Percentiles rank a stretch among this genome's conserved stretches.
Conservation (phyloP, 208 protist genomes). For the Wallacemonas sp. region DNA sequence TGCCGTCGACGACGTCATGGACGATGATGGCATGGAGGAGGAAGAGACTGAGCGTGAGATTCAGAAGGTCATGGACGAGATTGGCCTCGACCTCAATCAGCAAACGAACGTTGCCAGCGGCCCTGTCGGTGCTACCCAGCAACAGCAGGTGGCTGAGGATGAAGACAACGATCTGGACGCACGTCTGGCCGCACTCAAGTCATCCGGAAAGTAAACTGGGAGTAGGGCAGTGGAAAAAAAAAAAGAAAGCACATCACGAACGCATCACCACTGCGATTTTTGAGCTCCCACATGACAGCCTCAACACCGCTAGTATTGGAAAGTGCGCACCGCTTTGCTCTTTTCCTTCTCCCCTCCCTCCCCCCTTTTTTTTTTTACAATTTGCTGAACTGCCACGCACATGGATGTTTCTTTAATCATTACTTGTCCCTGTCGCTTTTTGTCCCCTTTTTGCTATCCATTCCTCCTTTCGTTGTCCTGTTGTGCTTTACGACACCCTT, state of each 20-base stretch:
- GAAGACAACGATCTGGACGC: slow-evolving; percentile 85
- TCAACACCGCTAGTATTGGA: too few species aligned
- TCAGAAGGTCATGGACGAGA: slow-evolving; percentile 92
- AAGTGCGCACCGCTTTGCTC: too few species aligned
- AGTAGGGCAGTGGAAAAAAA: too few species aligned
- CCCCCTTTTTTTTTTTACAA: slow-evolving; percentile 4
- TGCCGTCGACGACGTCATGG: slow-evolving; percentile 90
- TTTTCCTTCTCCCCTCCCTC: neutral
- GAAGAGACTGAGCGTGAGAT: slow-evolving; percentile 90
- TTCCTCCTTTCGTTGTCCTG: neutral
- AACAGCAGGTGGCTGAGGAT: slow-evolving; percentile 40
- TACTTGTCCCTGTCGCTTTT: slow-evolving; percentile 10
- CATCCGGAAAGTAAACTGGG: slow-evolving; percentile 64
- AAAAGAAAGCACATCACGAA: too few species aligned
- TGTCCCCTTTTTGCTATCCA: neutral
- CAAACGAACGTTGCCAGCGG: slow-evolving; percentile 71
- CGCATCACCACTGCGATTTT: neutral
- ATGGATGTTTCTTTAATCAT: too few species aligned
- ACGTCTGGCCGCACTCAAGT: slow-evolving; percentile 75
- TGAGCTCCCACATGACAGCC: too few species aligned
- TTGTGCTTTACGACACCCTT: neutral
- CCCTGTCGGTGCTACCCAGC: slow-evolving; percentile 21
- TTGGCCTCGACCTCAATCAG: slow-evolving; percentile 83
- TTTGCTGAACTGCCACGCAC: too few species aligned
- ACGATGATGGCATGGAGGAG: slow-evolving; percentile 91